Evolutionary conservation across 768 basidiomycete genomes (phyloP), one percentile per base, ranked within the genome.

Genomic region (Lentinula sp.): DNA sequence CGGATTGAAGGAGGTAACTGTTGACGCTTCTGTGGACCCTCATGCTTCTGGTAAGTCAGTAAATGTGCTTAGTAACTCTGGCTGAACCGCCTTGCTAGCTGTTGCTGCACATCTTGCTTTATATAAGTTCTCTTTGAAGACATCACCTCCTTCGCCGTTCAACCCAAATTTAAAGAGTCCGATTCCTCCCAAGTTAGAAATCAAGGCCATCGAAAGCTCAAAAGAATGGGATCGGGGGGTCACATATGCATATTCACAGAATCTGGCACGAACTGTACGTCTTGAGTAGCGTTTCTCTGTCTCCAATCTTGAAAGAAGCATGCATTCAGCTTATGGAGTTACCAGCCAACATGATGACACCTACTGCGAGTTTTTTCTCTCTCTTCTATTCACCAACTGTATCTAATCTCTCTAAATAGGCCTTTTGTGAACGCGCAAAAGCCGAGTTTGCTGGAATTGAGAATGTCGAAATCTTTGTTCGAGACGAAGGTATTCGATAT

Each of bases 281-380:
- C 11, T 54, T 50, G 50, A n/a, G 49, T 34, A 42, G 10, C 11
- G 28, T 49, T 32, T 2, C 16, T 43, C 13, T 39, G 31, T 15
- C 7, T 15, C 42, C 45, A 18, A 61, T 56, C n/a, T n/a, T 57
- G 11, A 31, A 3, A 16, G 1, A 18, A 45, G 31, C 39, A 39
- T 51, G 34, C 28, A 4, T 43, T 54, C 70, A 92, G 88, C 78
- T 95, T 51, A 87, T 84, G 85, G 93, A 95, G 72, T 74, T 90
- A 5, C 93, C 93, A 56, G 92, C 84, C 1, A 95, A 95, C 70
- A 84, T 93, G 71, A 76, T 92, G 78, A 93, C 91, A 1, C 93
- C 92, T 8, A 91, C 91, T 13, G 87, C 87, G 66, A 48, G 79
- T 70, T 56, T 23, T 10, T 13, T 16, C 21, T 43, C 11, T 5